Base-by-base conservation (phyloP, 2,329 filamentous ascomycete genomes). In the Zelopaecilomyces penicillatus region DNA sequence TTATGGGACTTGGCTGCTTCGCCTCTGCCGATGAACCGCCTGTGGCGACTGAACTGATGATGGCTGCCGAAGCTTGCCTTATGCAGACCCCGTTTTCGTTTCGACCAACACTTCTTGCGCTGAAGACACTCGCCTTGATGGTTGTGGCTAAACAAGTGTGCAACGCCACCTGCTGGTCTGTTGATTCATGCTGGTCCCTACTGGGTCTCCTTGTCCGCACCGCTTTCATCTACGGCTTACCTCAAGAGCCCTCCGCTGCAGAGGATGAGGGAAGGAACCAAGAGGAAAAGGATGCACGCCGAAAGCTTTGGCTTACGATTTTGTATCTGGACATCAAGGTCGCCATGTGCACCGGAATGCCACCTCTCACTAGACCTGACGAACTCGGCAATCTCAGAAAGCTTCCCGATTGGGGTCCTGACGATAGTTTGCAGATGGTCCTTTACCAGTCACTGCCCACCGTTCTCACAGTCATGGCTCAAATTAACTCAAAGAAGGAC, bases 31-130 rank as follows among this genome's bases (percentile, higher is more conserved):
- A 60, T 4, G 60, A 63, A 37, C 56, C 60, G 9, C 56, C 58
- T 27, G 52, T 56, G 12, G 62, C 61, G 3, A 61, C 57, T 1
- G 59, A 65, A 44, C 53, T 65, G 29, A 62, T 65, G 59, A 60
- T 64, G 55, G 63, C 61, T 3, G 58, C 63, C 7, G 63, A 65
- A 42, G 61, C 62, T 0, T 65, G 62, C 31, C 53, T 65, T 4
- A 61, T 63, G 56, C 62, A 65, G 50, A 65, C 63, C 4, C 60
- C 61, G 2, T 64, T 64, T 46, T 65, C 64, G 57, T 64, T 64
- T 39, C 60, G 62, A 2, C 63, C 63, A 6, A 64, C 58, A 3
- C 50, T 64, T 30, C 49, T 59, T n/a, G 53, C 57, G 1, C 51
- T 65, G 10, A 58, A 60, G 43, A 53, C 57, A 1, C 45, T 64